Evolutionary conservation across 208 protist genomes (phyloP).

Genomic region (Trichomonas vaginalis): DNA sequence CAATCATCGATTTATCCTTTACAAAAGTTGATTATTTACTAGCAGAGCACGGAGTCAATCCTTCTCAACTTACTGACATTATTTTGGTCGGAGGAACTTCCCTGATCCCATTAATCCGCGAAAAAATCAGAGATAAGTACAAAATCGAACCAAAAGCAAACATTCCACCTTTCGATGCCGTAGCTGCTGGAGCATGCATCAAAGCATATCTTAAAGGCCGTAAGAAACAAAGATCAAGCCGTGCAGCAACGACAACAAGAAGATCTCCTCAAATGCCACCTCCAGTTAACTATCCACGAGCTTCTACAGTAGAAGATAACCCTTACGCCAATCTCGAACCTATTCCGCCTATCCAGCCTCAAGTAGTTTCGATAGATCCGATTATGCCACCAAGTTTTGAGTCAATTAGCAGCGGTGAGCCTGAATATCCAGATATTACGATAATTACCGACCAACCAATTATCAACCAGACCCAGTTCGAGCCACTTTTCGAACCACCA

Average conservation of each 20-base stretch:
- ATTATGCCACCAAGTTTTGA: not conserved
- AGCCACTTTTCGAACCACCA: not conserved
- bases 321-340: not conserved
- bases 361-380: not conserved
- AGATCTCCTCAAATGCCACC: no score
- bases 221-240: not conserved
- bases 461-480: no score
- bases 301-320: not conserved
- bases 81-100: constrained; percentile 82
- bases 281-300: no score
- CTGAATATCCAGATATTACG: not conserved
- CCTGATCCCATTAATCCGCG: constrained; percentile 66
- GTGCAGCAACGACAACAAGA: not conserved
- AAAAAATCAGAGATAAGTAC: constrained; percentile 32
- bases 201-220: not conserved
- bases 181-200: not conserved
- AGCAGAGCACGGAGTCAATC: constrained; percentile 67
- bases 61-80: constrained; percentile 76
- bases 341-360: not conserved
- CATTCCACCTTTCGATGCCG: not conserved
- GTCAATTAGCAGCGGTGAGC: not conserved
- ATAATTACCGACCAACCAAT: no score
- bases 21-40: constrained; percentile 74
- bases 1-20: constrained; percentile 39
- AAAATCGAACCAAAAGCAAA: not conserved